Evolutionary conservation across 1,284 basidiomycete species (phyloP), one percentile per base, ranked within the genome.

Genomic region (Ustilago trichophora): DNA sequence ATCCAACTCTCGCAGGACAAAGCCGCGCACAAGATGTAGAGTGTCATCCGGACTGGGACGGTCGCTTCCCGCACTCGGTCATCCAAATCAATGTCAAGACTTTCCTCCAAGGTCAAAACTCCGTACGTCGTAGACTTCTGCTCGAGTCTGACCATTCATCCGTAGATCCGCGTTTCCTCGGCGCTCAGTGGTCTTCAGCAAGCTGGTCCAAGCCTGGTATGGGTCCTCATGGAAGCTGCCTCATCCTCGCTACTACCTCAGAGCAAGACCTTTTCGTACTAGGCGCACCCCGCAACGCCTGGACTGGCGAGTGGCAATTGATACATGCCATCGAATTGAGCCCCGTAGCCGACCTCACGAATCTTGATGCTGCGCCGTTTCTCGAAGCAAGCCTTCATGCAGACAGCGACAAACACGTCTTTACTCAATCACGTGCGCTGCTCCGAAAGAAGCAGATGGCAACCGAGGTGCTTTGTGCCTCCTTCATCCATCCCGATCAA

Each of bases 261-360:
- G 67, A 70, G 48, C 25, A 53, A 12, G 67, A 70, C 24, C 67
- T 70, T 8, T 60, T 55, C 46, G 29, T 69, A 4, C 40, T 69
- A 8, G 66, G 59, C 16, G 59, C 66, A 12, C 47, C 66, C 11
- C 24, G n/a, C 16, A 70, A 65, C 26, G 37, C 62, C 2, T 70
- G 62, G 56, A 59, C 55, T 0, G 62, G 57, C 13, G 62, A 58
- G 13, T 70, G 67, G 62, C 13, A 46, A 19, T 40, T 70, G 13
- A 21, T 70, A 1, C 53, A 58, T 6, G 41, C 46, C 2, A 15
- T 65, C 15, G 51, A 57, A 19, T 25, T 43, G 1, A 32, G 40
- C 3, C 49, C 53, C 1, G 21, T 60, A 2, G 53, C 36, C 5
- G 41, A 38, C 4, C 36, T 46, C 7, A 29, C 29, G 1, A 10